Percentiles rank a stretch among this genome's conserved stretches.
Evolutionary conservation across 768 basidiomycete genomes (phyloP).

Genomic region (Boletus fagicola): DNA sequence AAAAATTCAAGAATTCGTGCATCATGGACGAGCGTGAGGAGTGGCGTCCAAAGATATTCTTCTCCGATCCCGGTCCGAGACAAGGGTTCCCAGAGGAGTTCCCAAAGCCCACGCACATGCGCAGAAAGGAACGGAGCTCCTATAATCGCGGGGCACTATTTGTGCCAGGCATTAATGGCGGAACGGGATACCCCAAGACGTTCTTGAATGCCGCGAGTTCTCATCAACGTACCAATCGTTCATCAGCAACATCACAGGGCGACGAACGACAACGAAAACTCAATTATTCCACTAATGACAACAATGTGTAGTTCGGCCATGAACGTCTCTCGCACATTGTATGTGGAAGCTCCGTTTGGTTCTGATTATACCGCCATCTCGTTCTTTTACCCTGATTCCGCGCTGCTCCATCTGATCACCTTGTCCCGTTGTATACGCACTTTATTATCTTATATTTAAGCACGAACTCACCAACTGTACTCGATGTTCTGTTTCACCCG

Average conservation of each 20-base stretch:
- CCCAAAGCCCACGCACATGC: constrained; percentile 76
- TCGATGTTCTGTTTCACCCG: constrained; percentile 6
- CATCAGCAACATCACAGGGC: constrained; percentile 12
- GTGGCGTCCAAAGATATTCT: constrained; percentile 85
- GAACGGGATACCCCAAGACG: constrained; percentile 27
- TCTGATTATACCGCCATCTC: constrained; percentile 10
- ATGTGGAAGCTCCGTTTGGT: background rate
- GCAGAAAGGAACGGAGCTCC: constrained; percentile 80
- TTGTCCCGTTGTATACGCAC: constrained; percentile 26
- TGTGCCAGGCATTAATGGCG: constrained; percentile 43
- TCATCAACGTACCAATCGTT: constrained; percentile 20
- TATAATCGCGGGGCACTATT: constrained; percentile 73
- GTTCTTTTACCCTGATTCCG: constrained; percentile 2
- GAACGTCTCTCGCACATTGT: background rate
- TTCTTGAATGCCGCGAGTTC: constrained; percentile 25
- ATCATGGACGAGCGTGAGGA: constrained; percentile 85
- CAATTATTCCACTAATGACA: constrained; percentile 11
- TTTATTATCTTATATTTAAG: constrained; percentile 35
- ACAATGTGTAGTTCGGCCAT: constrained; percentile 5
- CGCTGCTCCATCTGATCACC: constrained; percentile 20
- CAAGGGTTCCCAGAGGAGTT: constrained; percentile 80
- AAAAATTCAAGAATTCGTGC: constrained; percentile 89
- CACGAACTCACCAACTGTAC: constrained; percentile 25
- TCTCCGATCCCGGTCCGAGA: constrained; percentile 64
- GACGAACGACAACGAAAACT: constrained; percentile 29